A percentile compares a stretch with the other conserved stretches of the same genome.
phyloP scores from a whole-genome alignment of 2,329 filamentous ascomycete genomes.

The Fusarium xyrophilum region DNA sequence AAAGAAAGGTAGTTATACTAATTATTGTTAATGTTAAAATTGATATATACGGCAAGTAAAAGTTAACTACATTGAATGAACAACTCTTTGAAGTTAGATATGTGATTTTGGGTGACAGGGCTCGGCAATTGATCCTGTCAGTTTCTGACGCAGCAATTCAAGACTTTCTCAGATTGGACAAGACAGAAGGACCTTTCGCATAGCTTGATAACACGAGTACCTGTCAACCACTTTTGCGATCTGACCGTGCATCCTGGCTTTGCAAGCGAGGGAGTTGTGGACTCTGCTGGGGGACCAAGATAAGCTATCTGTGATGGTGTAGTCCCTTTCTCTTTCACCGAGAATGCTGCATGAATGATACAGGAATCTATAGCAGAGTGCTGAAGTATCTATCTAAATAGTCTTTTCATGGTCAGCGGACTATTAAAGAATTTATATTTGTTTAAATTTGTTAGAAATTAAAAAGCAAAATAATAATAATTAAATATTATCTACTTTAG shows the following conservation, averaged over 20 bases:
- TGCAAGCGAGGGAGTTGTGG: background rate
- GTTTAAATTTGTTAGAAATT: no score
- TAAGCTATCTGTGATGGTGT: background rate
- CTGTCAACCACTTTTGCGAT: background rate
- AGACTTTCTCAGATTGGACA: background rate
- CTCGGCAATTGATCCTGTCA: background rate
- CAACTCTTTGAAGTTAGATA: no score
- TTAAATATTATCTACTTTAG: no score
- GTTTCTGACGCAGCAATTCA: background rate
- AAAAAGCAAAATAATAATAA: no score
- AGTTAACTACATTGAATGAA: background rate
- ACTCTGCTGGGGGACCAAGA: background rate
- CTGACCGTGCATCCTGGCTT: background rate
- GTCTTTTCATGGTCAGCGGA: rapidly evolving
- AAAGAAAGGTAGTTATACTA: no score
- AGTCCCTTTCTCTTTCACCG: background rate
- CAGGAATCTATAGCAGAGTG: background rate
- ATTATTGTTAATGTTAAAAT: background rate
- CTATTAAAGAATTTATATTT: no score
- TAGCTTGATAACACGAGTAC: background rate
- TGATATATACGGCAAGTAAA: rapidly evolving
- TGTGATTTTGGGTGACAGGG: background rate
- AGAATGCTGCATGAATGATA: background rate
- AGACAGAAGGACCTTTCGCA: rapidly evolving
- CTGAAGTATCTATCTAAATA: background rate